These are phyloP conservation scores for Ophiocordyceps camponoti-floridani DNA, from an alignment of 2,329 filamentous ascomycete species.

Conservation along the genomic window DNA sequence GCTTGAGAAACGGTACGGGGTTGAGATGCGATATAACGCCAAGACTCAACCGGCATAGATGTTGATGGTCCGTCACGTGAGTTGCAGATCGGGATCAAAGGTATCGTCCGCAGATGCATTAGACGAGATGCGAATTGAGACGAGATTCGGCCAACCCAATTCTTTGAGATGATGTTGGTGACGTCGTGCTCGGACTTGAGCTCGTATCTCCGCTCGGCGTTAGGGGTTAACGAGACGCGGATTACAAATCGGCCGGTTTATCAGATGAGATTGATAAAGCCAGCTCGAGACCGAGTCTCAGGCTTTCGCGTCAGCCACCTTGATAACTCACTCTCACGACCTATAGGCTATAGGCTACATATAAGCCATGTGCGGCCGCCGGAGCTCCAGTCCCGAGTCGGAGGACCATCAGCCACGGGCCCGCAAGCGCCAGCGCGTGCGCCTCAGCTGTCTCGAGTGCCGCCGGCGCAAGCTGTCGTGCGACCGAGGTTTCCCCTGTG, in stretches of 20 bases:
- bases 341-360: conserved; percentile 10
- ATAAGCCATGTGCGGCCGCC: conserved; percentile 13
- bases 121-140: no score
- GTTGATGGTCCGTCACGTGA: no score
- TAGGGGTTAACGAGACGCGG: conserved; percentile 3
- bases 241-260: conserved; percentile 11
- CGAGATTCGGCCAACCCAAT: no score
- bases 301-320: not conserved
- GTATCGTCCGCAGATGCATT: no score
- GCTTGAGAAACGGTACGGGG: conserved; percentile 53
- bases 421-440: conserved; percentile 41
- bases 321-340: no score
- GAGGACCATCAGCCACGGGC: conserved; percentile 12
- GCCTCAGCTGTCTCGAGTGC: conserved; percentile 42
- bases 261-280: conserved; percentile 24
- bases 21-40: conserved; percentile 46
- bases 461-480: conserved; percentile 43
- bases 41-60: no score
- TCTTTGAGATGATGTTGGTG: no score
- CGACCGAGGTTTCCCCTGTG: conserved; percentile 42
- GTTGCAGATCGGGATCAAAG: no score
- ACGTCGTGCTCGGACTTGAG: not conserved
- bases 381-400: conserved; percentile 21
- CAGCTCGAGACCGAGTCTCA: conserved; percentile 2
- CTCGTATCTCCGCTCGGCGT: conserved; percentile 17